Percentiles rank a stretch among this genome's conserved stretches.
These are phyloP conservation scores for Triangularia verruculosa DNA, from an alignment of 2,329 filamentous ascomycete species.

Conservation along the genomic window DNA sequence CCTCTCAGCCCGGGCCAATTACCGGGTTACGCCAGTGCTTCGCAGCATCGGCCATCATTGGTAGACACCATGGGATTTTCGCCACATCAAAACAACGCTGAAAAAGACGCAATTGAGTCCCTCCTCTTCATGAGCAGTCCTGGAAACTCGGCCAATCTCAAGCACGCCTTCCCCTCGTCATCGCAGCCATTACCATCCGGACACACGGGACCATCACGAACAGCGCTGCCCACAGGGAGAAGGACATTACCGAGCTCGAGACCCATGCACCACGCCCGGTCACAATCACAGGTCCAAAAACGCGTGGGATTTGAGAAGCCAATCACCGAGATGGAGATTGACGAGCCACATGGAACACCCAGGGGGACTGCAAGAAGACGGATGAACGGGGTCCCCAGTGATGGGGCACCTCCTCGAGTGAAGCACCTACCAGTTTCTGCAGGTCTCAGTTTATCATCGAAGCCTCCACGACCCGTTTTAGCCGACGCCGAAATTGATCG, in stretches of 20 bases:
- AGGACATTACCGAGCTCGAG: conserved; percentile 52
- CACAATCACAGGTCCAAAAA: conserved; percentile 38
- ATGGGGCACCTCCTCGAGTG: conserved; percentile 31
- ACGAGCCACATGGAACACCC: conserved; percentile 36
- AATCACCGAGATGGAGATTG: conserved; percentile 48
- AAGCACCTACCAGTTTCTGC: conserved; percentile 48
- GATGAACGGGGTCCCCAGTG: conserved; percentile 38
- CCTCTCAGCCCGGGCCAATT: conserved; percentile 41
- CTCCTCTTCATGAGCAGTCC: conserved; percentile 80
- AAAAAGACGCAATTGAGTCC: conserved; percentile 79
- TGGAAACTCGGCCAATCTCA: conserved; percentile 64
- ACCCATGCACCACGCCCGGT: conserved; percentile 32
- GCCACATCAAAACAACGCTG: conserved; percentile 65
- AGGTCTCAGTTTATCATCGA: conserved; percentile 42
- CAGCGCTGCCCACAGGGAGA: conserved; percentile 48
- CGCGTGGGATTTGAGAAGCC: conserved; percentile 50
- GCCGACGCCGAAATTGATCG: conserved; percentile 57
- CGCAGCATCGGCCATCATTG: conserved; percentile 37
- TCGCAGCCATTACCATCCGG: conserved; percentile 36
- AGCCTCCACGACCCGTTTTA: conserved; percentile 42
- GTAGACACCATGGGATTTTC: conserved; percentile 60
- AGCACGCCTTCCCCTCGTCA: conserved; percentile 50
- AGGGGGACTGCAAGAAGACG: conserved; percentile 44
- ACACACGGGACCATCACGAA: conserved; percentile 32
- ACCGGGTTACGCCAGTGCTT: conserved; percentile 32